These are phyloP conservation scores for Fusarium fracticaudum DNA, from an alignment of 2,329 filamentous ascomycete species.

Conservation along the genomic window DNA sequence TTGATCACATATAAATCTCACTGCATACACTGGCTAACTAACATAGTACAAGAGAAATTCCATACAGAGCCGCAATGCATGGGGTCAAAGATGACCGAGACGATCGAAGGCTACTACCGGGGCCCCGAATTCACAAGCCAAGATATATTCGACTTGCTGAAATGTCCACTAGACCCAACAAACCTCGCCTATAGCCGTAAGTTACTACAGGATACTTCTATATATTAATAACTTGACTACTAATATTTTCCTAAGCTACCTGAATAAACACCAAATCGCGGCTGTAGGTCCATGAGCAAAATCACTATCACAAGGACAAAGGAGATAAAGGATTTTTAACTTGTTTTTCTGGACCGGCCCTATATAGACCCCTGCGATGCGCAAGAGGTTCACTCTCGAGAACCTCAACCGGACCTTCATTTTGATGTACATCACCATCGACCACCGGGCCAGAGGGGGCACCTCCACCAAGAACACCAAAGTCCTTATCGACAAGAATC, in stretches of 20 bases:
- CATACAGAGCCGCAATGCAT: background rate
- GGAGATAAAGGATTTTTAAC: too few relatives aligned
- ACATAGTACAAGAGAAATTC: too few relatives aligned
- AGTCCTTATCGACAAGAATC: too few relatives aligned
- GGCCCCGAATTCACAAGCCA: background rate
- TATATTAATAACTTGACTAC: background rate
- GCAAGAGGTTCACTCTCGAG: too few relatives aligned
- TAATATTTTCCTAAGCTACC: background rate
- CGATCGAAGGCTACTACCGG: background rate
- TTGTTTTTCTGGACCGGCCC: too few relatives aligned
- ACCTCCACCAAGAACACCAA: too few relatives aligned
- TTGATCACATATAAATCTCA: too few relatives aligned
- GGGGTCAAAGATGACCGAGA: background rate
- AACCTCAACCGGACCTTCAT: too few relatives aligned
- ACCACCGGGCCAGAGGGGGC: too few relatives aligned
- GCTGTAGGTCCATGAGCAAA: accelerated
- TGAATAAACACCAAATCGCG: accelerated
- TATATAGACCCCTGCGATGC: too few relatives aligned
- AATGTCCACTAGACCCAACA: background rate
- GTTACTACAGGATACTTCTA: background rate
- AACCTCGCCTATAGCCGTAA: background rate
- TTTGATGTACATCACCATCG: too few relatives aligned
- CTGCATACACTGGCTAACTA: too few relatives aligned
- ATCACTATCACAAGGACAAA: background rate
- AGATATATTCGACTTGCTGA: background rate